These are phyloP conservation scores for Komagataella populi DNA, from an alignment of 805 yeast species.

Conservation along the genomic window DNA sequence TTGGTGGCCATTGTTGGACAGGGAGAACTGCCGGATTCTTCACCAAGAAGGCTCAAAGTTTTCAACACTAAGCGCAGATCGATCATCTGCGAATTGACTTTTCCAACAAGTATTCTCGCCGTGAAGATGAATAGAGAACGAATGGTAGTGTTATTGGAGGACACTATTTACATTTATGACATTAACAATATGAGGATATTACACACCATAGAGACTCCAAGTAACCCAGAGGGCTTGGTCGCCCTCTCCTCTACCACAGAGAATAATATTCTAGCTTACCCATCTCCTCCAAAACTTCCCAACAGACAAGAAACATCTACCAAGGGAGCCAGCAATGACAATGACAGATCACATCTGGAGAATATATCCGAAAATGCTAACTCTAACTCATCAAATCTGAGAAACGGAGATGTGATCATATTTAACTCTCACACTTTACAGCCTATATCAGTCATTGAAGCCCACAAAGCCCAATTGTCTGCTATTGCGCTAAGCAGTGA, in stretches of 20 bases:
- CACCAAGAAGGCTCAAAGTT: constrained; percentile 77
- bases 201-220: constrained; percentile 55
- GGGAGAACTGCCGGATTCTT: constrained; percentile 59
- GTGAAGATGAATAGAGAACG: constrained; percentile 76
- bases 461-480: constrained; percentile 74
- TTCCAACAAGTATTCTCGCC: constrained; percentile 67
- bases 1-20: constrained; percentile 73
- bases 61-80: constrained; percentile 63
- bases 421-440: constrained; percentile 67
- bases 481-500: constrained; percentile 59
- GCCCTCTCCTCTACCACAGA: constrained; percentile 44
- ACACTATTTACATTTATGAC: constrained; percentile 82
- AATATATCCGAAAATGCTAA: neutral
- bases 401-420: constrained; percentile 66
- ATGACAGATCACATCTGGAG: neutral
- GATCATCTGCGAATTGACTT: constrained; percentile 78
- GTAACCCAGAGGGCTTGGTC: constrained; percentile 45
- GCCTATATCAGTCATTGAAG: constrained; percentile 79
- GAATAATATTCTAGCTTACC: constrained; percentile 51
- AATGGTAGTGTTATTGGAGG: constrained; percentile 67
- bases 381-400: constrained; percentile 4
- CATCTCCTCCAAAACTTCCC: constrained; percentile 53
- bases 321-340: neutral
- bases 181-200: constrained; percentile 78
- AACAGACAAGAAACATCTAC: neutral